phyloP scores from a whole-genome alignment of 2,329 filamentous ascomycete species.

The Fusarium haematococcum region DNA sequence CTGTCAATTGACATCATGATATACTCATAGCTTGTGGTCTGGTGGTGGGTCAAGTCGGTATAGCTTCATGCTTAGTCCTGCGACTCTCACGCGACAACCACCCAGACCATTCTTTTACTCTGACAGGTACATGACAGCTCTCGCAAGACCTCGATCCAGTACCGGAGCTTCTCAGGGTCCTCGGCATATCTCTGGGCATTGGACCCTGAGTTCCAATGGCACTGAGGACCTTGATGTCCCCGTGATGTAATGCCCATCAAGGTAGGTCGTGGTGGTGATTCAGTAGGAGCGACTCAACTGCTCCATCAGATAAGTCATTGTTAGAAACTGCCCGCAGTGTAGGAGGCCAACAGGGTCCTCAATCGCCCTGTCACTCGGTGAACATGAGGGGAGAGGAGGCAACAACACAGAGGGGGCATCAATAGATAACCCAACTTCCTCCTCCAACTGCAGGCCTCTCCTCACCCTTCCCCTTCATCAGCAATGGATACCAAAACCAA shows the following conservation, averaged over 20 bases:
- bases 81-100: neutral
- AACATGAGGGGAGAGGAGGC: neutral
- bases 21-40: neutral
- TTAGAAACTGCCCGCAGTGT: neutral
- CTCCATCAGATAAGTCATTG: neutral
- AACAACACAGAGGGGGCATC: neutral
- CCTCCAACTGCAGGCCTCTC: neutral
- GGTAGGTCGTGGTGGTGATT: conserved; percentile 8
- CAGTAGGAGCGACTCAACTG: neutral
- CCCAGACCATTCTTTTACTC: neutral
- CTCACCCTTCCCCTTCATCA: neutral
- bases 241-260: conserved; percentile 38
- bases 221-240: conserved; percentile 32
- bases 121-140: neutral
- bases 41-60: neutral
- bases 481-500: conserved; percentile 5
- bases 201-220: conserved; percentile 6
- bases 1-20: conserved; percentile 17
- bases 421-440: conserved; percentile 9
- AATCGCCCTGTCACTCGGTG: neutral
- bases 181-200: neutral
- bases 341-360: conserved; percentile 27
- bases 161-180: neutral
- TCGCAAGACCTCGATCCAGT: neutral
- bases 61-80: neutral